Evolutionary conservation across 2,329 filamentous ascomycete genomes (phyloP).

Genomic region (Aphanoascus verrucosus): DNA sequence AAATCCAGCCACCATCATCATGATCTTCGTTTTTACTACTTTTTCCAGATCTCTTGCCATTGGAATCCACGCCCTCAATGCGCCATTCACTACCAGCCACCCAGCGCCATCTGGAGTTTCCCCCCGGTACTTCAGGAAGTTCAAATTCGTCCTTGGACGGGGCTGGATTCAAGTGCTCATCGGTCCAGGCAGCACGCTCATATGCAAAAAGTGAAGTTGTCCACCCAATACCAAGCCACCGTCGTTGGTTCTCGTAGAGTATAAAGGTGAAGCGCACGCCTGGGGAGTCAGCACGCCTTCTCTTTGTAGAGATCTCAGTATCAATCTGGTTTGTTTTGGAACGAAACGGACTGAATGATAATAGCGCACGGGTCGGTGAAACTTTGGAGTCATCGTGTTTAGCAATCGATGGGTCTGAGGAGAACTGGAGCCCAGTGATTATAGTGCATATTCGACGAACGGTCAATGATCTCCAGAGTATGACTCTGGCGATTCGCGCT

Average conservation of each 20-base stretch:
- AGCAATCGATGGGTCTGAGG: background rate
- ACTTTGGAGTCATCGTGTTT: conserved; percentile 15
- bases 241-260: conserved; percentile 88
- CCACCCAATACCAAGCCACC: conserved; percentile 93
- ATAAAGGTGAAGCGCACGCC: conserved; percentile 95
- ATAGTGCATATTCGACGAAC: conserved; percentile 59
- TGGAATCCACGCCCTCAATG: conserved; percentile 55
- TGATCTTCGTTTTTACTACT: conserved; percentile 45
- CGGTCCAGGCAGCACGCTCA: conserved; percentile 84
- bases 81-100: conserved; percentile 75
- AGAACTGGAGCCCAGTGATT: conserved; percentile 59
- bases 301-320: conserved; percentile 40
- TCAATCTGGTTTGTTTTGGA: conserved; percentile 36
- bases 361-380: conserved; percentile 19
- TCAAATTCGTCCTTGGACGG: conserved; percentile 63
- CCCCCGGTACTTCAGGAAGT: conserved; percentile 55
- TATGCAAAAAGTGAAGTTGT: conserved; percentile 84
- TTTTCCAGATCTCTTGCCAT: conserved; percentile 32
- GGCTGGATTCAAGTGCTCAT: conserved; percentile 80
- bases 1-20: conserved; percentile 78
- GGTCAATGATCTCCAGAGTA: conserved; percentile 78
- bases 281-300: conserved; percentile 44
- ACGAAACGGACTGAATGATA: conserved; percentile 27
- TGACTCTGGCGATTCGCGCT: conserved; percentile 69
- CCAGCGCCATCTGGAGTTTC: conserved; percentile 64